Conservation (phyloP, 2,329 filamentous ascomycete genomes). For the Lecanoromycetidae sp. region DNA sequence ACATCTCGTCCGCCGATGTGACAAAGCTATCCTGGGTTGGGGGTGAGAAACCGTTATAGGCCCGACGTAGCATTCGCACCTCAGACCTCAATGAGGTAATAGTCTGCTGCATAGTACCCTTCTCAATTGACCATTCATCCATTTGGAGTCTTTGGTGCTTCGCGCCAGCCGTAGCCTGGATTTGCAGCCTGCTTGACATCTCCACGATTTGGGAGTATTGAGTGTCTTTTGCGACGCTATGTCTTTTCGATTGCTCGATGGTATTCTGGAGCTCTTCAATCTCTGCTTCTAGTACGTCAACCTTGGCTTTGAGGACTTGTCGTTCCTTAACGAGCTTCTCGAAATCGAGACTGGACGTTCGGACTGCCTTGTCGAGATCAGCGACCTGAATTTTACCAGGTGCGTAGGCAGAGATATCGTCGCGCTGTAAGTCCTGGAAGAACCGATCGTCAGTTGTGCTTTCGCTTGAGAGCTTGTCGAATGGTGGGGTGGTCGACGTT, state of each 20-base stretch:
- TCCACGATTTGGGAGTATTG: constrained; percentile 42
- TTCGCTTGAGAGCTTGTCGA: constrained; percentile 23
- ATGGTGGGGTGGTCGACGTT: constrained; percentile 24
- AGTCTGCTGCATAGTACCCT: constrained; percentile 14
- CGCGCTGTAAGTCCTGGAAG: constrained; percentile 40
- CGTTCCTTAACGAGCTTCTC: constrained; percentile 41
- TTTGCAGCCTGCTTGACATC: constrained; percentile 36
- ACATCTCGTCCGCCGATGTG: too few species aligned
- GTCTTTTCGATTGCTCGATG: constrained; percentile 35
- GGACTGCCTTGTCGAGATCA: constrained; percentile 40
- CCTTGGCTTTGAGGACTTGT: constrained; percentile 36
- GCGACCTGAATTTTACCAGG: constrained; percentile 38
- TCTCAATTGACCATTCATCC: constrained; percentile 23
- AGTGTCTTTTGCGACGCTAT: constrained; percentile 32
- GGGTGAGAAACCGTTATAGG: too few species aligned
- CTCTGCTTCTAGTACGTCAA: constrained; percentile 36
- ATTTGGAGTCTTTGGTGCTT: constrained; percentile 32
- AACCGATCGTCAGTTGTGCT: constrained; percentile 42
- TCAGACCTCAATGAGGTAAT: constrained; percentile 7
- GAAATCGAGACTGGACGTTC: constrained; percentile 40
- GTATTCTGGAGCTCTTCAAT: constrained; percentile 38
- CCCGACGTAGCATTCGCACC: background rate
- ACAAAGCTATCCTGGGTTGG: too few species aligned
- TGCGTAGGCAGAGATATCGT: constrained; percentile 40
- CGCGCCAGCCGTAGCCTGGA: constrained; percentile 32